A percentile compares a stretch with the other conserved stretches of the same genome.
These are phyloP conservation scores for Umbellularia californica DNA, from an alignment of 164 flowering plant genomes.

Conservation along the genomic window DNA sequence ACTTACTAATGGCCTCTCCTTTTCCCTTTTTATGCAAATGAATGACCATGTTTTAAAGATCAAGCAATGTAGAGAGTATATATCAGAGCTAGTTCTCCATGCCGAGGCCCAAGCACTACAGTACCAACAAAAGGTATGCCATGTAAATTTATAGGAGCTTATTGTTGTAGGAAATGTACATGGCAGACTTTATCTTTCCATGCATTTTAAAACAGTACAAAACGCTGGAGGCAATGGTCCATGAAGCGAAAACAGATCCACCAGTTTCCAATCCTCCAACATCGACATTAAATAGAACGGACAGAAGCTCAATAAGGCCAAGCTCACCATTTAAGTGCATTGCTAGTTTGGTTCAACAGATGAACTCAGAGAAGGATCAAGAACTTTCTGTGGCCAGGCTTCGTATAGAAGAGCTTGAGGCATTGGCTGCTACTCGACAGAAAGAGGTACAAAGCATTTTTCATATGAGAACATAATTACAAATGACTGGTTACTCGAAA, in stretches of 20 bases:
- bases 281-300: slow-evolving; percentile 36
- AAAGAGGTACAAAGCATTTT: slow-evolving; percentile 51
- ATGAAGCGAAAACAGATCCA: slow-evolving; percentile 41
- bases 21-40: slow-evolving; percentile 5
- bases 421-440: slow-evolving; percentile 51
- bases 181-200: not conserved
- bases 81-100: slow-evolving; percentile 74
- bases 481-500: not conserved
- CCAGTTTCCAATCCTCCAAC: slow-evolving; percentile 25
- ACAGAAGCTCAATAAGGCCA: slow-evolving; percentile 48
- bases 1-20: slow-evolving; percentile 2
- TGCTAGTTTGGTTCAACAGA: slow-evolving; percentile 66
- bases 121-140: slow-evolving; percentile 74
- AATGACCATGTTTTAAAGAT: slow-evolving; percentile 34
- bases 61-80: slow-evolving; percentile 58
- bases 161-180: not conserved
- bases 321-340: slow-evolving; percentile 94
- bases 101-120: slow-evolving; percentile 84
- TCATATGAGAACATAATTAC: not conserved
- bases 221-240: slow-evolving; percentile 67
- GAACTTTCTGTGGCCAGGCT: slow-evolving; percentile 58
- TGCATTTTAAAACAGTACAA: slow-evolving; percentile 54
- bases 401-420: slow-evolving; percentile 68
- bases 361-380: slow-evolving; percentile 75
- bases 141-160: not conserved